phyloP scores from a whole-genome alignment of 2,329 filamentous ascomycete genomes.

The Fusarium penzigii region DNA sequence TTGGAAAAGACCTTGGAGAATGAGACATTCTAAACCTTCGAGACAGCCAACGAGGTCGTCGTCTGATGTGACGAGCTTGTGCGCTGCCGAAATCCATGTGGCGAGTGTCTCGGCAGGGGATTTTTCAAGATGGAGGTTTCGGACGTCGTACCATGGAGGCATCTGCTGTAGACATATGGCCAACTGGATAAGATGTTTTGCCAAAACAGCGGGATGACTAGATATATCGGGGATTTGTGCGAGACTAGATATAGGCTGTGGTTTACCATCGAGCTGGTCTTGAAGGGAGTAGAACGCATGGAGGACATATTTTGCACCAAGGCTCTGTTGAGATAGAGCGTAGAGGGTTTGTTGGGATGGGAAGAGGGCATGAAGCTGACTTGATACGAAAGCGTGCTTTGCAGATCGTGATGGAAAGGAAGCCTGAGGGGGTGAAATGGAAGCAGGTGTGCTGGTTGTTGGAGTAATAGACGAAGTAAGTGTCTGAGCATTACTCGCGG shows the following conservation, averaged over 20 bases:
- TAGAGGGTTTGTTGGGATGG: slow-evolving; percentile 23
- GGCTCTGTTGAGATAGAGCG: slow-evolving; percentile 25
- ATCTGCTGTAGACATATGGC: slow-evolving; percentile 49
- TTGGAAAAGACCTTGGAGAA: slow-evolving; percentile 50
- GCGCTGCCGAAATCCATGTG: slow-evolving; percentile 34
- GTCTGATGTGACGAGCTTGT: slow-evolving; percentile 47
- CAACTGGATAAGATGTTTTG: slow-evolving; percentile 48
- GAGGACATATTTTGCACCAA: slow-evolving; percentile 28
- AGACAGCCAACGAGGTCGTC: slow-evolving; percentile 52
- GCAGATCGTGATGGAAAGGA: slow-evolving; percentile 3
- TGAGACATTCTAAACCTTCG: slow-evolving; percentile 55
- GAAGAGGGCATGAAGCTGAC: slow-evolving; percentile 23
- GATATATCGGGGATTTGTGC: slow-evolving; percentile 38
- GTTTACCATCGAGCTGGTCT: slow-evolving; percentile 36
- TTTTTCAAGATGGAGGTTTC: slow-evolving; percentile 26
- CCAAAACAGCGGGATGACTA: slow-evolving; percentile 50
- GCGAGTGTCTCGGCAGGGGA: slow-evolving; percentile 21
- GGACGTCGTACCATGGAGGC: slow-evolving; percentile 33
- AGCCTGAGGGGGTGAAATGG: slow-evolving; percentile 1
- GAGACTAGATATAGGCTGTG: slow-evolving; percentile 28
- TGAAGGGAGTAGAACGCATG: slow-evolving; percentile 28
- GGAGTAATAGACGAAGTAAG: slow-evolving; percentile 15
- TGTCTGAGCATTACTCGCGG: slow-evolving; percentile 21
- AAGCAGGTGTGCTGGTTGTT: not conserved
- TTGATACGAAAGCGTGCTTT: slow-evolving; percentile 16